These are phyloP conservation scores for Actinomortierella ambigua DNA, from an alignment of 371 early-diverging fungal species.

Conservation along the genomic window DNA sequence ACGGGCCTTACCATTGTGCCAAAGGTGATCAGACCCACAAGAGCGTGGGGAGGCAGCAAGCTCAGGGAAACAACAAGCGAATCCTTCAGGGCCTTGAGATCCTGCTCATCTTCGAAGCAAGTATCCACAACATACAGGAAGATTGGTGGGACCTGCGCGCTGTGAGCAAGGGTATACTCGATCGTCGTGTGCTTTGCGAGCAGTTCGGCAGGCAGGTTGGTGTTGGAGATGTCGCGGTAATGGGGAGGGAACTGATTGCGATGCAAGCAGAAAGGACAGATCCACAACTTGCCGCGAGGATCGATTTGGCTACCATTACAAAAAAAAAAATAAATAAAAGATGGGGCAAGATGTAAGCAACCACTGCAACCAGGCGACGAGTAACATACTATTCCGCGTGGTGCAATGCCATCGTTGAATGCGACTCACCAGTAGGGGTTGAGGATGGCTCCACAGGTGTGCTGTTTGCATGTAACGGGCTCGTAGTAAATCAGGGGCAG, in stretches of 20 bases:
- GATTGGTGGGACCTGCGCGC: slow-evolving; percentile 89
- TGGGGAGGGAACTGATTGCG: slow-evolving; percentile 99
- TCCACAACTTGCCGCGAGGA: slow-evolving; percentile 96
- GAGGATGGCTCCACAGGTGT: slow-evolving; percentile 92
- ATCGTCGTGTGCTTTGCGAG: slow-evolving; percentile 95
- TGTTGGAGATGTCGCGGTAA: slow-evolving; percentile 95
- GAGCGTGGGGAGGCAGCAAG: slow-evolving; percentile 91
- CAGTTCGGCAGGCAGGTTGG: slow-evolving; percentile 97
- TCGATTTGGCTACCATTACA: slow-evolving; percentile 83
- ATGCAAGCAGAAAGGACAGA: slow-evolving; percentile 98
- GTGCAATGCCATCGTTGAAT: not conserved
- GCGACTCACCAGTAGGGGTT: slow-evolving; percentile 94
- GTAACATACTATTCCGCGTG: not conserved
- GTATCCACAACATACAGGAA: slow-evolving; percentile 99
- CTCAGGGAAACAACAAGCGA: slow-evolving; percentile 90
- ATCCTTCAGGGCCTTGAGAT: slow-evolving; percentile 96
- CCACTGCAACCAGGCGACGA: not conserved
- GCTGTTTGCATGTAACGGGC: slow-evolving; percentile 96
- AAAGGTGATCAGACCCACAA: slow-evolving; percentile 97
- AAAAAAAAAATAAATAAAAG: not conserved
- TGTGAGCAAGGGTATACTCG: slow-evolving; percentile 91
- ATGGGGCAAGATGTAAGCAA: slow-evolving; percentile 1
- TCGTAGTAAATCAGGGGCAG: slow-evolving; percentile 91
- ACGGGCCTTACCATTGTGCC: slow-evolving; percentile 93
- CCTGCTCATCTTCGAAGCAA: slow-evolving; percentile 93